Evolutionary conservation across 176 grass and related monocot species (phyloP).

Genomic region (Bothriochloa decipiens): DNA sequence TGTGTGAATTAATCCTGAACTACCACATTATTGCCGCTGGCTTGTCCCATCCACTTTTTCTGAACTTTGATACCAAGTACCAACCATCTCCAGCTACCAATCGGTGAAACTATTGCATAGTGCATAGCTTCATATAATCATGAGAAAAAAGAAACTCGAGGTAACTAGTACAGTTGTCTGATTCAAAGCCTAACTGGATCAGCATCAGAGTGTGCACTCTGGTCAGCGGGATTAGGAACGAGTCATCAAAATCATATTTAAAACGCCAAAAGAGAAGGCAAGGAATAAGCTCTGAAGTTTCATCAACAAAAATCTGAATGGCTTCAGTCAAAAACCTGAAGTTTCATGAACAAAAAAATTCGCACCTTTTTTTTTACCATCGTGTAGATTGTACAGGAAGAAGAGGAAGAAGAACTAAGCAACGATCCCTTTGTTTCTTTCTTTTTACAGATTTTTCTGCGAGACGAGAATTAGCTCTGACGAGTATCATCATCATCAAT

Average conservation of each 20-base stretch:
- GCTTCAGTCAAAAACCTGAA: too few relatives aligned
- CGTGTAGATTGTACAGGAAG: conserved; percentile 40
- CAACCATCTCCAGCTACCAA: conserved; percentile 20
- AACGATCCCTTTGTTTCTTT: conserved; percentile 35
- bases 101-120: not conserved
- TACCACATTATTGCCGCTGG: conserved; percentile 36
- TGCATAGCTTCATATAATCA: not conserved
- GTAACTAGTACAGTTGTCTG: conserved; percentile 17
- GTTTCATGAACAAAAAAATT: too few relatives aligned
- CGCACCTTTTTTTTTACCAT: not conserved
- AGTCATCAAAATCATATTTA: not conserved
- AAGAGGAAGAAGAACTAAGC: conserved; percentile 45
- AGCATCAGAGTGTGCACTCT: conserved; percentile 11
- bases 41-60: conserved; percentile 40
- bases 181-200: conserved; percentile 1
- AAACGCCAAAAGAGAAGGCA: not conserved
- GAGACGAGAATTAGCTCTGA: not conserved
- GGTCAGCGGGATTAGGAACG: conserved; percentile 14
- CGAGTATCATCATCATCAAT: not conserved
- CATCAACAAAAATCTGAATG: conserved; percentile 10
- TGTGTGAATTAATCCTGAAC: not conserved
- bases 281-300: not conserved
- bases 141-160: not conserved
- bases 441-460: conserved; percentile 37
- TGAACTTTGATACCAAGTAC: conserved; percentile 17